Percentiles rank a stretch among this genome's conserved stretches.
Evolutionary conservation across 257 asterid species (phyloP).

Genomic region (Phtheirospermum japonicum): DNA sequence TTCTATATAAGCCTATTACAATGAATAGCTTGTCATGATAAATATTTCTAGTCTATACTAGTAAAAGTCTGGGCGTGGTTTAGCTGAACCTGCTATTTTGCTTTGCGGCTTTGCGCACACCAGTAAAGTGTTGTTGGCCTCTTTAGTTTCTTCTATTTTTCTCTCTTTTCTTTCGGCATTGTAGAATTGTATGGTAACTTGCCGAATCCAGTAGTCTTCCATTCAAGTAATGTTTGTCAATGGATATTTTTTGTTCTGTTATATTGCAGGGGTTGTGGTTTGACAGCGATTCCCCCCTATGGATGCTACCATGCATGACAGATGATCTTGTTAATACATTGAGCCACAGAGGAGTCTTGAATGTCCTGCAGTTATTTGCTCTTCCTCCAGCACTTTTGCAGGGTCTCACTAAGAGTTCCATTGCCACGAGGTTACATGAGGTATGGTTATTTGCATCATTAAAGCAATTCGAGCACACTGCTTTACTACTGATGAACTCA

Average conservation of each 20-base stretch:
- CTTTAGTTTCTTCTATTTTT: slow-evolving; percentile 5
- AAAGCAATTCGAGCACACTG: slow-evolving; percentile 18
- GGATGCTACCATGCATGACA: slow-evolving; percentile 95
- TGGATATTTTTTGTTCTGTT: slow-evolving; percentile 12
- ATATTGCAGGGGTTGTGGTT: slow-evolving; percentile 76
- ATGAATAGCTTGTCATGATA: slow-evolving; percentile 13
- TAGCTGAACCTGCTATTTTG: background rate
- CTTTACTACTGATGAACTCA: slow-evolving; percentile 6
- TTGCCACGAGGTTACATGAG: slow-evolving; percentile 64
- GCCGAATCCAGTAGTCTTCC: slow-evolving; percentile 19
- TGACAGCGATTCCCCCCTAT: slow-evolving; percentile 56
- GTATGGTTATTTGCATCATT: slow-evolving; percentile 37
- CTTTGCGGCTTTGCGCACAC: background rate
- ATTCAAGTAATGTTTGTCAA: slow-evolving; percentile 1
- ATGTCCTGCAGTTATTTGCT: slow-evolving; percentile 66
- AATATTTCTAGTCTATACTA: slow-evolving; percentile 11
- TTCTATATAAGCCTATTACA: slow-evolving; percentile 20
- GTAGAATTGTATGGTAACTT: background rate
- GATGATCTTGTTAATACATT: slow-evolving; percentile 59
- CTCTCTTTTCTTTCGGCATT: slow-evolving; percentile 1
- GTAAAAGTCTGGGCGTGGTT: background rate
- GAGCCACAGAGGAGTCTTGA: slow-evolving; percentile 57
- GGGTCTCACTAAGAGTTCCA: slow-evolving; percentile 45
- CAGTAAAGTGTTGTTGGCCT: background rate
- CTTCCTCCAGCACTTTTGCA: slow-evolving; percentile 45